Evolutionary conservation across 768 basidiomycete genomes (phyloP).

Genomic region (Suillus brevipes): DNA sequence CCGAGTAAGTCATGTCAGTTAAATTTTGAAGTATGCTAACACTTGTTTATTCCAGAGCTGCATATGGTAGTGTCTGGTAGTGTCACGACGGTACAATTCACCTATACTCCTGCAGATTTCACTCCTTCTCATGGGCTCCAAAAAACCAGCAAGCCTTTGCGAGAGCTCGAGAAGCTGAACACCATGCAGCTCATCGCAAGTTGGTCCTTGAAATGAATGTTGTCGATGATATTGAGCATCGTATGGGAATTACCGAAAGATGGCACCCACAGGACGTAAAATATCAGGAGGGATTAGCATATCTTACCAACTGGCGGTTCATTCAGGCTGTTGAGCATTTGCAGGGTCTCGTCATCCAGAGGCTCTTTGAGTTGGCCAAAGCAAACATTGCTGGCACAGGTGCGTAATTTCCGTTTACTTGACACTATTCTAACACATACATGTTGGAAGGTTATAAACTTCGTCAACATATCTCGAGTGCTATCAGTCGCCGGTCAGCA

Average conservation of each 20-base stretch:
- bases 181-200: conserved; percentile 16
- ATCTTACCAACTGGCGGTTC: conserved; percentile 19
- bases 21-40: too few relatives aligned
- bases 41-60: too few relatives aligned
- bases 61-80: conserved; percentile 18
- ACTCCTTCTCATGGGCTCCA: conserved; percentile 14
- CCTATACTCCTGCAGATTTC: conserved; percentile 17
- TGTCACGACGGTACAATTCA: conserved; percentile 12
- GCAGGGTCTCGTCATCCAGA: conserved; percentile 35
- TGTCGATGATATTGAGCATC: conserved; percentile 15
- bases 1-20: too few relatives aligned
- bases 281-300: conserved; percentile 21
- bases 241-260: conserved; percentile 24
- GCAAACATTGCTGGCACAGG: conserved; percentile 38
- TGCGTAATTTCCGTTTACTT: conserved; percentile 12
- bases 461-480: conserved; percentile 35
- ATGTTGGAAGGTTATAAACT: conserved; percentile 35
- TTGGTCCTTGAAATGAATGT: conserved; percentile 11
- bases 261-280: conserved; percentile 29
- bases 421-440: not conserved
- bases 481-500: conserved; percentile 29
- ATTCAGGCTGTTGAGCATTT: conserved; percentile 32
- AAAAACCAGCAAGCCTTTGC: conserved; percentile 15
- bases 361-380: conserved; percentile 41
- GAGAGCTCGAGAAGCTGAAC: conserved; percentile 23